Evolutionary conservation across 345 rosid species (phyloP).

Genomic region (Triadica sebifera): DNA sequence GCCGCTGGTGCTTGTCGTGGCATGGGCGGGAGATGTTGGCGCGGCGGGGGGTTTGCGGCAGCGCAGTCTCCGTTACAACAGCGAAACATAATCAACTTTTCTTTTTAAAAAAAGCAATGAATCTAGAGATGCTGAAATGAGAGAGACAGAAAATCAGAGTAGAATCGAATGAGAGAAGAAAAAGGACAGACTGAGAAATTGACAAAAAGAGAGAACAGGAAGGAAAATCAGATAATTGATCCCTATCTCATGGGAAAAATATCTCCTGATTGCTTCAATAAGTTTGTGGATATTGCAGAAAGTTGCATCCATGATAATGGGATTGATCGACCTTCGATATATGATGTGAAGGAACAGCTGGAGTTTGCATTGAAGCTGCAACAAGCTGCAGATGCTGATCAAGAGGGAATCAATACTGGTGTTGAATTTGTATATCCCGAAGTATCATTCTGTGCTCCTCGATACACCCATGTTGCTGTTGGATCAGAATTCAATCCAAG

Average conservation of each 20-base stretch:
- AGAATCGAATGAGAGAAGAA: no score
- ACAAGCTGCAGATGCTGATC: constrained; percentile 10
- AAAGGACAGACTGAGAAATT: no score
- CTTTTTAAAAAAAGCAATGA: no score
- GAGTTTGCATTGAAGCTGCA: constrained; percentile 18
- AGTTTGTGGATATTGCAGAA: constrained; percentile 14
- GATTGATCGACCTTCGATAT: constrained; percentile 3
- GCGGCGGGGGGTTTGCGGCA: no score
- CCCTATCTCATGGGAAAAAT: constrained; percentile 17
- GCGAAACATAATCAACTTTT: no score
- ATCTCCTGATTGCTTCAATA: constrained; percentile 14
- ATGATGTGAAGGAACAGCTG: constrained; percentile 13
- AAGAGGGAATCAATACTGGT: not conserved
- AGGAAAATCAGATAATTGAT: constrained; percentile 7
- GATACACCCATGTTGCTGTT: no score
- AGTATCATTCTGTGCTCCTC: constrained; percentile 1
- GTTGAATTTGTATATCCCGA: not conserved
- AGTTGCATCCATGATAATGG: constrained; percentile 3
- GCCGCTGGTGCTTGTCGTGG: no score
- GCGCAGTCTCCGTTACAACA: no score
- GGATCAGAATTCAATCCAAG: not conserved
- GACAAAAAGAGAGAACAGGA: no score
- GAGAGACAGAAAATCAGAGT: no score
- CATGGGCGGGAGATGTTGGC: no score
- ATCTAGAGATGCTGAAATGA: no score